These are phyloP conservation scores for Trametes gibbosa DNA, from an alignment of 768 basidiomycete genomes.

Conservation along the genomic window DNA sequence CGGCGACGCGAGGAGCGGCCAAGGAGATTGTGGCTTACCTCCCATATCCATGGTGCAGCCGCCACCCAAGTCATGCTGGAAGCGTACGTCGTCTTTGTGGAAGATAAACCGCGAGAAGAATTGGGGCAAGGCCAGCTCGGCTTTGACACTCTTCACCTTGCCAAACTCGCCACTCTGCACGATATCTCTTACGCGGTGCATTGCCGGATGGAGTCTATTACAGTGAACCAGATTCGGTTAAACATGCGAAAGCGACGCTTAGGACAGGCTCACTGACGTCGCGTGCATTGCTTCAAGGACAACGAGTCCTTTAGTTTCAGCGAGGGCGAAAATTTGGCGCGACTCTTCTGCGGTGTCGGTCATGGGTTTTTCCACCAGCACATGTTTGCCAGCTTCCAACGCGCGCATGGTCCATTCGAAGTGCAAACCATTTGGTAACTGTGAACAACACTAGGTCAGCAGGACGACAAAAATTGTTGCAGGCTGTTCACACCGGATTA, in stretches of 20 bases:
- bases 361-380: conserved; percentile 35
- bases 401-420: conserved; percentile 37
- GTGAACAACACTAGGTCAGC: not conserved
- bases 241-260: too few species aligned
- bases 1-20: not conserved
- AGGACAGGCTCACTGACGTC: too few species aligned
- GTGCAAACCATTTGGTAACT: conserved; percentile 35
- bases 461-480: not conserved
- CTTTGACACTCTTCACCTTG: conserved; percentile 42
- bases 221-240: too few species aligned
- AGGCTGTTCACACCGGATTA: conserved; percentile 20
- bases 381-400: conserved; percentile 34
- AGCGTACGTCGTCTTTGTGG: conserved; percentile 44
- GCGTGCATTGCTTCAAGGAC: conserved; percentile 31
- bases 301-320: conserved; percentile 26
- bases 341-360: conserved; percentile 28
- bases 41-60: conserved; percentile 63
- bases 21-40: conserved; percentile 33
- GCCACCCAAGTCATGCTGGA: conserved; percentile 52
- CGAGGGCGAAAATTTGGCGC: conserved; percentile 28
- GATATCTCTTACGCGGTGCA: conserved; percentile 52
- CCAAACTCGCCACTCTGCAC: conserved; percentile 56
- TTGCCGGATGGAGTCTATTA: conserved; percentile 58
- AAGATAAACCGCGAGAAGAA: conserved; percentile 21
- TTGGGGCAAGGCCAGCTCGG: conserved; percentile 33